phyloP scores from a whole-genome alignment of 495 filamentous ascomycete genomes.

The Sordaria brevicollis region DNA sequence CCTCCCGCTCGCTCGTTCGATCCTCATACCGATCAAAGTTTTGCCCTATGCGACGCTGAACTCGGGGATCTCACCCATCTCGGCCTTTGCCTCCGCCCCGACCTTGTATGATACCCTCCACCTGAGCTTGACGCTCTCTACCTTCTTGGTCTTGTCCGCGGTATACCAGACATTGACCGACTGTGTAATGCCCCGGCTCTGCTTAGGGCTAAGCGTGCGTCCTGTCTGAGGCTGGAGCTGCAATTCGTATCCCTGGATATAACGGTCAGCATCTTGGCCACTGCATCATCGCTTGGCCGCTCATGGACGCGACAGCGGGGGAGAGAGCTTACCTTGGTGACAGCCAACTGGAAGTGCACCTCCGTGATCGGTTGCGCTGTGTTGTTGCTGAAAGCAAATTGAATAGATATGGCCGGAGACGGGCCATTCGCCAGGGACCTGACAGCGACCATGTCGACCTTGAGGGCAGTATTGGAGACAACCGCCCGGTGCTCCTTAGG shows the following conservation, averaged over 20 bases:
- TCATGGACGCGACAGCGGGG: background rate
- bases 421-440: slow-evolving; percentile 37
- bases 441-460: slow-evolving; percentile 40
- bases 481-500: slow-evolving; percentile 36
- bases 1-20: background rate
- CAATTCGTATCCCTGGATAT: slow-evolving; percentile 59
- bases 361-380: slow-evolving; percentile 60
- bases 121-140: slow-evolving; percentile 69
- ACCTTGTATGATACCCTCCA: slow-evolving; percentile 79
- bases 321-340: slow-evolving; percentile 63
- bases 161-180: slow-evolving; percentile 57
- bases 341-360: slow-evolving; percentile 83
- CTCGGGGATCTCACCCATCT: slow-evolving; percentile 83
- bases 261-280: background rate
- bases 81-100: slow-evolving; percentile 47
- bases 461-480: slow-evolving; percentile 40
- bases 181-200: slow-evolving; percentile 73
- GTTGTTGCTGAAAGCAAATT: slow-evolving; percentile 70
- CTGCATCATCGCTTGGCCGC: background rate
- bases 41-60: slow-evolving; percentile 53
- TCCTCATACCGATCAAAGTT: background rate
- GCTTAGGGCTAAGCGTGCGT: slow-evolving; percentile 59
- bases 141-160: slow-evolving; percentile 59
- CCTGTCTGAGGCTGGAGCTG: slow-evolving; percentile 76
- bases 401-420: slow-evolving; percentile 41